These are phyloP conservation scores for Hamamelis virginiana DNA, from an alignment of 164 flowering plant genomes.

Conservation along the genomic window DNA sequence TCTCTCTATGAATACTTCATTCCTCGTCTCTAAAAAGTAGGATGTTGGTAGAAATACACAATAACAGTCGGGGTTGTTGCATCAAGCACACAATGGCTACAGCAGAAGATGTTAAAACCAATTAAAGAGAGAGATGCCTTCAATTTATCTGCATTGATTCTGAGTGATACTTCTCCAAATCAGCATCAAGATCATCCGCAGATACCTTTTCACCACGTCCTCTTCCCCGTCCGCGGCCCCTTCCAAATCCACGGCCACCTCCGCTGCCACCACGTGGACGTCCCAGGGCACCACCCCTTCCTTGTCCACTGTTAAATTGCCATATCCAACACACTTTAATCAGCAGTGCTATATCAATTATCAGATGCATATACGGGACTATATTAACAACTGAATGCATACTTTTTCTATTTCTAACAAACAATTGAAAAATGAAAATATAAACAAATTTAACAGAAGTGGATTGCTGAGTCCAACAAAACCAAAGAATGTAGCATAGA, in stretches of 20 bases:
- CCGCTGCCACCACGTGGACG: conserved; percentile 47
- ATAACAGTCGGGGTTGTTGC: conserved; percentile 6
- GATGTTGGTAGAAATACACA: conserved; percentile 21
- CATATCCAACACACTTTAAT: conserved; percentile 4
- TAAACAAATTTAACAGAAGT: neutral
- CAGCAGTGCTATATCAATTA: conserved; percentile 4
- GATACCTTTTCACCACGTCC: conserved; percentile 51
- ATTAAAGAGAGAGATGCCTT: conserved; percentile 1
- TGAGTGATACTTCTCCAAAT: conserved; percentile 68
- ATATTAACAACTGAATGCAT: too few relatives aligned
- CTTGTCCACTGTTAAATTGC: conserved; percentile 50
- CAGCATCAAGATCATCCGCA: conserved; percentile 68
- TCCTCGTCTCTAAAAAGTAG: conserved; percentile 6
- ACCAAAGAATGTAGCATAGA: too few relatives aligned
- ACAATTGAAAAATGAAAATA: neutral
- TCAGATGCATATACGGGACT: too few relatives aligned
- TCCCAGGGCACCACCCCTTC: conserved; percentile 50
- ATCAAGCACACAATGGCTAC: conserved; percentile 1
- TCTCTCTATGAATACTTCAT: conserved; percentile 6
- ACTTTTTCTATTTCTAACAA: neutral
- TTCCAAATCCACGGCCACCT: conserved; percentile 38
- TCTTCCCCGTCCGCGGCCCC: conserved; percentile 52
- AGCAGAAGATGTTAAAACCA: neutral
- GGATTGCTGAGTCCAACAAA: neutral
- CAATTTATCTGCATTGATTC: conserved; percentile 63